A percentile compares a stretch with the other conserved stretches of the same genome.
Evolutionary conservation across 2,329 filamentous ascomycete species (phyloP).

Genomic region (Xylariaceae sp.): DNA sequence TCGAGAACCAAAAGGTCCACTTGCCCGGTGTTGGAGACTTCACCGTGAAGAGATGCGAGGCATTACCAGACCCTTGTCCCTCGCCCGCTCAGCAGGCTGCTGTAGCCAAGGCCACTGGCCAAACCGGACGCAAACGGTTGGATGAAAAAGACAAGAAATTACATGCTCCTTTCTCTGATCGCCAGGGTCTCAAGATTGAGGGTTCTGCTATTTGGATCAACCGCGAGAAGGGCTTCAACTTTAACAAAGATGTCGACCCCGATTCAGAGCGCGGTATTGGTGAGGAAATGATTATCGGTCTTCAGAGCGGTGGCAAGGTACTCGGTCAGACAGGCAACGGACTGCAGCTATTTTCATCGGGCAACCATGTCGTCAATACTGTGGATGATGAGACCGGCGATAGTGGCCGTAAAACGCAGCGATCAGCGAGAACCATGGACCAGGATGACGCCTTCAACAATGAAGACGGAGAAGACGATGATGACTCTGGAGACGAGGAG

Average conservation of each 20-base stretch:
- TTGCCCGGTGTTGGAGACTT: conserved; percentile 90
- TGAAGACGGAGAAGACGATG: conserved; percentile 48
- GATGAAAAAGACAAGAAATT: conserved; percentile 96
- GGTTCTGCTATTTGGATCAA: conserved; percentile 94
- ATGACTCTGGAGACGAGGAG: conserved; percentile 47
- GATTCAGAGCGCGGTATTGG: conserved; percentile 79
- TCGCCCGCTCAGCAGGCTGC: conserved; percentile 88
- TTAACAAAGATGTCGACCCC: conserved; percentile 59
- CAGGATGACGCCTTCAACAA: conserved; percentile 49
- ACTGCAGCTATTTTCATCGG: conserved; percentile 78
- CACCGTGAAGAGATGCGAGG: conserved; percentile 75
- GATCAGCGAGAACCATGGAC: conserved; percentile 54
- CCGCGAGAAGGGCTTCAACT: conserved; percentile 66
- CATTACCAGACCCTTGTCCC: conserved; percentile 88
- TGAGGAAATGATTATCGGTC: conserved; percentile 85
- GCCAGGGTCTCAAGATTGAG: conserved; percentile 91
- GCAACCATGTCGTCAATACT: conserved; percentile 59
- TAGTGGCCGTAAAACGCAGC: conserved; percentile 54
- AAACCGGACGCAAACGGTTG: conserved; percentile 70
- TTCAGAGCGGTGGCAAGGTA: conserved; percentile 76
- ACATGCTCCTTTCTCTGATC: conserved; percentile 97
- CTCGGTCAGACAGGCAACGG: conserved; percentile 79
- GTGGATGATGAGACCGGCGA: conserved; percentile 58
- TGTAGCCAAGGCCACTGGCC: conserved; percentile 76
- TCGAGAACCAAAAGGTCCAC: conserved; percentile 75